A percentile compares a stretch with the other conserved stretches of the same genome.
Conservation (phyloP, 2,329 filamentous ascomycete genomes). For the Pseudogymnoascus sp. region DNA sequence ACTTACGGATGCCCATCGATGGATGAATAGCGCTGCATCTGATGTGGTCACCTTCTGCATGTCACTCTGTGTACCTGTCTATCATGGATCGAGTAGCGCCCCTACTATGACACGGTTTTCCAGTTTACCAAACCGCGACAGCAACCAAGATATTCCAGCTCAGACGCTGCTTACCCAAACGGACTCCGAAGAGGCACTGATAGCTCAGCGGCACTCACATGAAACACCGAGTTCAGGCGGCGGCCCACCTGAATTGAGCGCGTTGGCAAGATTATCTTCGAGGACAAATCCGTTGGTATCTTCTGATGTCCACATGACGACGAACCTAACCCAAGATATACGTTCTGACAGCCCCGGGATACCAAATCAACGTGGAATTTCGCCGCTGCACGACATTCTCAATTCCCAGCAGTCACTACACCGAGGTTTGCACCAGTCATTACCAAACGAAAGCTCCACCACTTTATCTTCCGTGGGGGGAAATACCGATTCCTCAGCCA, state of each 20-base stretch:
- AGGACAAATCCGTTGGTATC: slow-evolving; percentile 3
- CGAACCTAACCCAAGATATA: background rate
- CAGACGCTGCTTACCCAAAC: slow-evolving; percentile 22
- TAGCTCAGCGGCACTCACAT: background rate
- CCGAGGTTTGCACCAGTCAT: slow-evolving; percentile 44
- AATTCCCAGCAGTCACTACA: slow-evolving; percentile 51
- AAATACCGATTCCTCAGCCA: slow-evolving; percentile 17
- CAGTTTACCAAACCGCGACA: background rate
- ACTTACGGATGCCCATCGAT: slow-evolving; percentile 64
- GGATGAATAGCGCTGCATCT: slow-evolving; percentile 69
- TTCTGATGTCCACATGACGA: background rate
- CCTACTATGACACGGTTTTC: background rate
- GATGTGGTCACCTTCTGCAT: slow-evolving; percentile 76
- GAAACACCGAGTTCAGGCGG: slow-evolving; percentile 15
- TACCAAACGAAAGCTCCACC: slow-evolving; percentile 48
- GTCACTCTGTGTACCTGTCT: slow-evolving; percentile 43
- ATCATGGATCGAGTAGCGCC: background rate
- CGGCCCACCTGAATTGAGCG: background rate
- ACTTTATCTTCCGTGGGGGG: slow-evolving; percentile 27
- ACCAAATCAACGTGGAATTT: background rate
- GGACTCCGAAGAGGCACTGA: background rate
- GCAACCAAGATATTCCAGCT: slow-evolving; percentile 21
- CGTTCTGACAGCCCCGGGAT: background rate
- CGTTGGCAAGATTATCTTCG: background rate
- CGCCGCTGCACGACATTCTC: slow-evolving; percentile 50